Percentiles rank a stretch among this genome's conserved stretches.
Conservation (phyloP, 1,139 yeast genomes). For the Kazachstania sp. region DNA sequence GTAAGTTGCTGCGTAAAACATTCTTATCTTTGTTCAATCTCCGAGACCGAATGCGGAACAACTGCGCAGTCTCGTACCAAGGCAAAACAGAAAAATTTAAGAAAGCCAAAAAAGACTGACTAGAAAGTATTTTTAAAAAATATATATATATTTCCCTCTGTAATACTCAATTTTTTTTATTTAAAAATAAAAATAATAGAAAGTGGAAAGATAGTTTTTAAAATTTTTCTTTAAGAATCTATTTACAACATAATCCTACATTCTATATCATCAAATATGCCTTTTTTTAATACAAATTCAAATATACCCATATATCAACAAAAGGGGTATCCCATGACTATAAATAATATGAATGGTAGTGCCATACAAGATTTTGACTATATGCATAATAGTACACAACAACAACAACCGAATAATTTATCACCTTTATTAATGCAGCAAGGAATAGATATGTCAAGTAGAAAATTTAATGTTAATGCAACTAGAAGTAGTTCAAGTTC, state of each 20-base stretch:
- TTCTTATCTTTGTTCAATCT: too few species aligned
- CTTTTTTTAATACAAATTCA: neutral
- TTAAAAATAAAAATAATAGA: too few species aligned
- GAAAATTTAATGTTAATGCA: conserved; percentile 7
- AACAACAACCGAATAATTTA: neutral
- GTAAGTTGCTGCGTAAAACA: too few species aligned
- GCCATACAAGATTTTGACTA: neutral
- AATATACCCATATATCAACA: neutral
- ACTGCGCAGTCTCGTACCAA: too few species aligned
- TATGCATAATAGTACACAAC: neutral
- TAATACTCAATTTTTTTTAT: too few species aligned
- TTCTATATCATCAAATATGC: neutral
- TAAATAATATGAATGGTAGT: neutral
- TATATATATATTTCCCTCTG: too few species aligned
- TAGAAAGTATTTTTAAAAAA: too few species aligned
- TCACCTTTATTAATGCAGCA: neutral
- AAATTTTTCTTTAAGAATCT: neutral
- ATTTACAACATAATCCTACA: neutral
- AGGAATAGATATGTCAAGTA: conserved; percentile 2
- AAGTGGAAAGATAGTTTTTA: too few species aligned
- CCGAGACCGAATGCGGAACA: too few species aligned
- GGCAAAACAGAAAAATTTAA: too few species aligned
- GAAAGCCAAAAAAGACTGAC: too few species aligned
- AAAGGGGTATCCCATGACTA: neutral
- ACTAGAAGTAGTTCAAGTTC: conserved; percentile 12